These are phyloP conservation scores for Herpetospermum pedunculosum DNA, from an alignment of 306 rosid species.

Conservation along the genomic window DNA sequence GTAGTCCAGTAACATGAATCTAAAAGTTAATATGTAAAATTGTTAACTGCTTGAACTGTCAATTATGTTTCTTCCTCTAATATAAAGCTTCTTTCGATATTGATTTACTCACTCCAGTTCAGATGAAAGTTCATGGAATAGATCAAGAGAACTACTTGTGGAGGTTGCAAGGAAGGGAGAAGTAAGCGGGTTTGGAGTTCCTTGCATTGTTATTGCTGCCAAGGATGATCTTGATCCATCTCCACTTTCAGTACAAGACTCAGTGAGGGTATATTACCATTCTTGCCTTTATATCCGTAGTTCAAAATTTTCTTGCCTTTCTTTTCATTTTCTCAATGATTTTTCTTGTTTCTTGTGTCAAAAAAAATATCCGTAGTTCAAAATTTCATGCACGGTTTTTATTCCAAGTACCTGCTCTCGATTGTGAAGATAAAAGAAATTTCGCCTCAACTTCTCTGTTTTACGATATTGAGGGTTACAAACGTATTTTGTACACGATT, in stretches of 20 bases:
- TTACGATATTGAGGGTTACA: neutral
- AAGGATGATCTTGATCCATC: conserved; percentile 84
- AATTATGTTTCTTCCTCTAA: neutral
- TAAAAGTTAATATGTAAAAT: neutral
- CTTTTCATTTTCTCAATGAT: no score
- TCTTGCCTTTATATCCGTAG: neutral
- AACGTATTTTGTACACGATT: neutral
- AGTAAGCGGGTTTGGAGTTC: conserved; percentile 64
- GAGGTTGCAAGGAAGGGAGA: conserved; percentile 82
- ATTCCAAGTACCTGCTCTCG: neutral
- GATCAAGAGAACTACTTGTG: conserved; percentile 61
- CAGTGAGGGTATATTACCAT: conserved; percentile 52
- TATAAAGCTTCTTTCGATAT: conserved; percentile 4
- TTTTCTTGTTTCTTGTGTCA: no score
- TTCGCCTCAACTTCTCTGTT: neutral
- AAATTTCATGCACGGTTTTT: neutral
- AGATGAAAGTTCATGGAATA: conserved; percentile 75
- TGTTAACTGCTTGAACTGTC: neutral
- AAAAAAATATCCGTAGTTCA: neutral
- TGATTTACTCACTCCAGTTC: conserved; percentile 48
- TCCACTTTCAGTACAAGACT: conserved; percentile 75
- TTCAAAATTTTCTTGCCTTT: no score
- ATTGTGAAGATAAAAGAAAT: neutral
- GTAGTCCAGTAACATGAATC: neutral
- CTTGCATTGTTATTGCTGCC: conserved; percentile 78